phyloP scores from a whole-genome alignment of 352 stramenopile species.

The Phytopythium montanum region DNA sequence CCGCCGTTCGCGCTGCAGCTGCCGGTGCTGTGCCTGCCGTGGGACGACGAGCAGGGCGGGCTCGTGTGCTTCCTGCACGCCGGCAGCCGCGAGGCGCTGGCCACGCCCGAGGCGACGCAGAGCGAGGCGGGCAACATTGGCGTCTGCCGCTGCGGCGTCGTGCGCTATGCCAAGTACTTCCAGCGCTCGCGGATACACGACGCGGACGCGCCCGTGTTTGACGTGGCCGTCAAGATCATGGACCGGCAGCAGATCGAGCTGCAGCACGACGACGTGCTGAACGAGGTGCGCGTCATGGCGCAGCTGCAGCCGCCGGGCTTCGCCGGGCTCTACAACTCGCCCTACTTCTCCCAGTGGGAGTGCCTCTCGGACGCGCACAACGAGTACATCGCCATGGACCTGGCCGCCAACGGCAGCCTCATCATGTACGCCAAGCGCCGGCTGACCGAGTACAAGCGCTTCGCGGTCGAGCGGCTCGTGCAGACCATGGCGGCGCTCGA shows the following conservation, averaged over 20 bases:
- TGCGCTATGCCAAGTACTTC: slow-evolving; percentile 74
- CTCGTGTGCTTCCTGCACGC: slow-evolving; percentile 67
- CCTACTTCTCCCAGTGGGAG: slow-evolving; percentile 72
- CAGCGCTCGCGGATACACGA: slow-evolving; percentile 28
- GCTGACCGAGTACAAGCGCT: slow-evolving; percentile 67
- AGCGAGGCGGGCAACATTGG: slow-evolving; percentile 51
- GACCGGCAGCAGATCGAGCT: slow-evolving; percentile 59
- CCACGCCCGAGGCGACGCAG: slow-evolving; percentile 33
- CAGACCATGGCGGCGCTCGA: slow-evolving; percentile 42
- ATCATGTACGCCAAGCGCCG: slow-evolving; percentile 62
- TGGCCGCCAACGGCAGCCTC: slow-evolving; percentile 59
- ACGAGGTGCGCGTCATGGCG: slow-evolving; percentile 79
- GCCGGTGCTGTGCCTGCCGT: slow-evolving; percentile 61
- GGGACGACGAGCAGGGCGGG: slow-evolving; percentile 60
- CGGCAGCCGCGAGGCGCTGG: slow-evolving; percentile 29
- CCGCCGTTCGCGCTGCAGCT: slow-evolving; percentile 66
- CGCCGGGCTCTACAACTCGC: slow-evolving; percentile 45
- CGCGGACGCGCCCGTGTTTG: slow-evolving; percentile 22
- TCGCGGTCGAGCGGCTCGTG: slow-evolving; percentile 52
- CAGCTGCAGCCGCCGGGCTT: slow-evolving; percentile 69
- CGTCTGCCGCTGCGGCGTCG: slow-evolving; percentile 71
- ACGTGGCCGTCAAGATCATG: slow-evolving; percentile 79
- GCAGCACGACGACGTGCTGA: slow-evolving; percentile 72
- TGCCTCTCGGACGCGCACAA: slow-evolving; percentile 58
- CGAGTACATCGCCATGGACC: slow-evolving; percentile 82